Evolutionary conservation across 495 filamentous ascomycete species (phyloP).

Genomic region (Hypoxylon lienhwacheense): DNA sequence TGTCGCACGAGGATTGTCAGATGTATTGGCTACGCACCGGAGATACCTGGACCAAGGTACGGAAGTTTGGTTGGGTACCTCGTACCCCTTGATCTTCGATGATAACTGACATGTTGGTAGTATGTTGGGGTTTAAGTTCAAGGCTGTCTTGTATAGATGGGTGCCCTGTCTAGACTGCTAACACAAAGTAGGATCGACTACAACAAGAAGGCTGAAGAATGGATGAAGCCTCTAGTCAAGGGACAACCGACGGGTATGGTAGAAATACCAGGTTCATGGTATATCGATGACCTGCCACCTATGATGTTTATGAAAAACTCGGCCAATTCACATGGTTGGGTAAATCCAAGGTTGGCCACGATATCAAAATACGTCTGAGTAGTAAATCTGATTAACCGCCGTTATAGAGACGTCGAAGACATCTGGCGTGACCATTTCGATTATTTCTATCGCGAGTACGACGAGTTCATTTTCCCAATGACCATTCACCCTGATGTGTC

Average conservation of each 20-base stretch:
- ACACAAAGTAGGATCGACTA: conserved; percentile 48
- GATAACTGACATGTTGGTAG: neutral
- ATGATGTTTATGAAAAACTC: conserved; percentile 61
- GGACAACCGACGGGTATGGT: conserved; percentile 53
- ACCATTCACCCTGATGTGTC: conserved; percentile 62
- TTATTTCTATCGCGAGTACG: conserved; percentile 63
- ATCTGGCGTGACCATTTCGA: conserved; percentile 64
- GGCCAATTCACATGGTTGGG: conserved; percentile 59
- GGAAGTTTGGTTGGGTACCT: neutral
- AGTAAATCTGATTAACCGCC: neutral
- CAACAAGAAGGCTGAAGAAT: conserved; percentile 51
- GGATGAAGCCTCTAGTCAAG: conserved; percentile 58
- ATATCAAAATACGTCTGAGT: neutral
- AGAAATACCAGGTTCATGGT: conserved; percentile 61
- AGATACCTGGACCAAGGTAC: conserved; percentile 47
- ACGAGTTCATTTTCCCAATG: conserved; percentile 64
- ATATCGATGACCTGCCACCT: conserved; percentile 59
- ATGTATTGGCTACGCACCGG: conserved; percentile 57
- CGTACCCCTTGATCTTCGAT: neutral
- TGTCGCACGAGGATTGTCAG: conserved; percentile 60
- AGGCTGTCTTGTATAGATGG: too few species aligned
- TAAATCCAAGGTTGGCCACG: conserved; percentile 47
- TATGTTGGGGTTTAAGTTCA: neutral
- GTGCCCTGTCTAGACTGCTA: too few species aligned
- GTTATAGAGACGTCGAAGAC: conserved; percentile 50